These are phyloP conservation scores for Prosopis cineraria DNA, from an alignment of 306 rosid genomes.

Conservation along the genomic window DNA sequence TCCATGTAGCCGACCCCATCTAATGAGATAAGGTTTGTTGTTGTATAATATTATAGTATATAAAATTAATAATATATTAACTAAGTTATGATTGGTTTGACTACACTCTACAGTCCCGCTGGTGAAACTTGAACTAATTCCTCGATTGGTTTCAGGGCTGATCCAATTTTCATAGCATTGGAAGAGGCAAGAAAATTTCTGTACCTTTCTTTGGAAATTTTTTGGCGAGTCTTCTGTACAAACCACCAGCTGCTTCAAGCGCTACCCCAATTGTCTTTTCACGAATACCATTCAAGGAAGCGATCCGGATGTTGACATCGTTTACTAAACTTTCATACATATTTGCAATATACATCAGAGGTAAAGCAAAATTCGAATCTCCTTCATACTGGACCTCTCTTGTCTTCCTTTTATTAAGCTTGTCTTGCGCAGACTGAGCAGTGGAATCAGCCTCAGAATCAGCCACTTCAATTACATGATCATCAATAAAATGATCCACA, in stretches of 20 bases:
- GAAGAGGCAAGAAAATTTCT: neutral
- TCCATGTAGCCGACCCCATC: no score
- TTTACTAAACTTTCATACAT: conserved; percentile 79
- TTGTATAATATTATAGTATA: no score
- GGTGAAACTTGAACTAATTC: no score
- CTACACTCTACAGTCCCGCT: no score
- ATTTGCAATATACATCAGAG: conserved; percentile 97
- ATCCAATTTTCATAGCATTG: neutral
- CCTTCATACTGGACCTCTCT: conserved; percentile 83
- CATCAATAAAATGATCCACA: conserved; percentile 75
- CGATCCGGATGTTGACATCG: conserved; percentile 81
- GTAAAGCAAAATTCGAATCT: conserved; percentile 70
- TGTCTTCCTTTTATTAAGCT: conserved; percentile 74
- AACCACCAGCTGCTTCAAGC: conserved; percentile 98
- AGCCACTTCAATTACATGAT: conserved; percentile 57
- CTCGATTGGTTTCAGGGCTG: no score
- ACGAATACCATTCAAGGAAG: conserved; percentile 80
- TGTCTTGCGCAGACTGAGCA: conserved; percentile 67
- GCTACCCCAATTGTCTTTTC: conserved; percentile 96
- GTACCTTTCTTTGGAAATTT: conserved; percentile 93
- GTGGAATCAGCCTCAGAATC: conserved; percentile 66
- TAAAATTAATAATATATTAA: no score
- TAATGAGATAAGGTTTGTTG: no score
- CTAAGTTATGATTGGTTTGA: no score
- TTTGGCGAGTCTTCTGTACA: conserved; percentile 90